A percentile compares a stretch with the other conserved stretches of the same genome.
Evolutionary conservation across 106 monocot species (phyloP).

Genomic region (Allium fistulosum): DNA sequence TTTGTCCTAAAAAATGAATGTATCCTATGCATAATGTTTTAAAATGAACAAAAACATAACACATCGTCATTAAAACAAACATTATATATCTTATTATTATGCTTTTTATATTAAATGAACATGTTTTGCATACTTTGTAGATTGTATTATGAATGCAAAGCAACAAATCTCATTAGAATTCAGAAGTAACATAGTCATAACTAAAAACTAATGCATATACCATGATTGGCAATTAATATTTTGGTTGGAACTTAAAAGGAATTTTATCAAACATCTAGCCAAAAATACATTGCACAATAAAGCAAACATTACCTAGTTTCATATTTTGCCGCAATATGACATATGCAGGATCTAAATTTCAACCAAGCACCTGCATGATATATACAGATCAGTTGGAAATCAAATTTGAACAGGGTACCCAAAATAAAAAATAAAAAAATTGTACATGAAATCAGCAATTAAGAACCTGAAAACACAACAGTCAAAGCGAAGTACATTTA

Average conservation of each 20-base stretch:
- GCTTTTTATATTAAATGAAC: too few species aligned
- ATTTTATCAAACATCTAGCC: neutral
- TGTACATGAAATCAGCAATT: neutral
- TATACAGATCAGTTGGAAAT: neutral
- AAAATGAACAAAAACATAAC: too few species aligned
- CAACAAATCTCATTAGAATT: too few species aligned
- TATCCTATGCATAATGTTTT: too few species aligned
- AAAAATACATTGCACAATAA: neutral
- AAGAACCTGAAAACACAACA: neutral
- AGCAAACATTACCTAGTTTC: slow-evolving; percentile 7
- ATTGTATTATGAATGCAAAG: too few species aligned
- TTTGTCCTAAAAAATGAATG: too few species aligned
- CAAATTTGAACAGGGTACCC: neutral
- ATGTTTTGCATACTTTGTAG: too few species aligned
- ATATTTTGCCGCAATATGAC: neutral
- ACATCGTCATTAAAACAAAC: too few species aligned
- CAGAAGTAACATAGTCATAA: too few species aligned
- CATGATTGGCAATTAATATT: neutral
- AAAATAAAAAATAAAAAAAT: too few species aligned
- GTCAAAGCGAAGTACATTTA: neutral
- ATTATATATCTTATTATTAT: too few species aligned
- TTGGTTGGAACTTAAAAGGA: neutral
- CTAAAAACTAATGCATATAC: too few species aligned
- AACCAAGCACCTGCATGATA: slow-evolving; percentile 2
- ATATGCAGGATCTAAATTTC: neutral